Evolutionary conservation across 2,329 filamentous ascomycete genomes (phyloP).

Genomic region (Gliomastix tumulicola): DNA sequence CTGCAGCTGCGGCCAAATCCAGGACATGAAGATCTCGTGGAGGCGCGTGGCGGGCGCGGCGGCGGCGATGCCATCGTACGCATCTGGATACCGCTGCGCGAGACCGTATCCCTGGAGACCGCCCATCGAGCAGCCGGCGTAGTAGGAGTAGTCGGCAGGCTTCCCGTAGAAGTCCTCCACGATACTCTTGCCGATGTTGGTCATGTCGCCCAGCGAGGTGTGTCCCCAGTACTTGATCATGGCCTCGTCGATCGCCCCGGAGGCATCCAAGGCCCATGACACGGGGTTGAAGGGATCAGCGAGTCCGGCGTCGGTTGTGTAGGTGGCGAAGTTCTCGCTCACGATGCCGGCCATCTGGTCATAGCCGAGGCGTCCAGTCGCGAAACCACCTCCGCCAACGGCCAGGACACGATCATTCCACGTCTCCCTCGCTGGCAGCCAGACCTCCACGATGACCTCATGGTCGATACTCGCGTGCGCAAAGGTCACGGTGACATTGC

Average conservation of each 20-base stretch:
- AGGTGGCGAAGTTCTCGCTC: conserved; percentile 8
- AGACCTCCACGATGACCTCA: conserved; percentile 7
- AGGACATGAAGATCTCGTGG: conserved; percentile 12
- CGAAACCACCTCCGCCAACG: conserved; percentile 20
- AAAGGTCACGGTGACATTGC: conserved; percentile 10
- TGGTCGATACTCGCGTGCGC: conserved; percentile 4
- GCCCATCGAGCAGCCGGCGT: conserved; percentile 43
- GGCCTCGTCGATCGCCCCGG: no score
- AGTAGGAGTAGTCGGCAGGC: conserved; percentile 32
- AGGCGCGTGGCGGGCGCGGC: conserved; percentile 32
- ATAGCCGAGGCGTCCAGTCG: conserved; percentile 10
- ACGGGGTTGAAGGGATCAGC: no score
- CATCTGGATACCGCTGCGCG: conserved; percentile 37
- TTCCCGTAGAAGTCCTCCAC: conserved; percentile 30
- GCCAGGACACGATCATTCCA: conserved; percentile 22
- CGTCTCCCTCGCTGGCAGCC: conserved; percentile 9
- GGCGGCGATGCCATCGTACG: conserved; percentile 40
- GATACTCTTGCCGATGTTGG: conserved; percentile 32
- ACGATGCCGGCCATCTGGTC: conserved; percentile 7
- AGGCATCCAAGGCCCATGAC: no score
- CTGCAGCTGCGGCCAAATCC: conserved; percentile 17
- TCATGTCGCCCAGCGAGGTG: no score
- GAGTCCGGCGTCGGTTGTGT: conserved; percentile 8
- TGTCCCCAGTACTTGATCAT: no score
- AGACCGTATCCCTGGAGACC: conserved; percentile 44